Conservation (phyloP, 495 filamentous ascomycete genomes). For the Penicillium soppii region DNA sequence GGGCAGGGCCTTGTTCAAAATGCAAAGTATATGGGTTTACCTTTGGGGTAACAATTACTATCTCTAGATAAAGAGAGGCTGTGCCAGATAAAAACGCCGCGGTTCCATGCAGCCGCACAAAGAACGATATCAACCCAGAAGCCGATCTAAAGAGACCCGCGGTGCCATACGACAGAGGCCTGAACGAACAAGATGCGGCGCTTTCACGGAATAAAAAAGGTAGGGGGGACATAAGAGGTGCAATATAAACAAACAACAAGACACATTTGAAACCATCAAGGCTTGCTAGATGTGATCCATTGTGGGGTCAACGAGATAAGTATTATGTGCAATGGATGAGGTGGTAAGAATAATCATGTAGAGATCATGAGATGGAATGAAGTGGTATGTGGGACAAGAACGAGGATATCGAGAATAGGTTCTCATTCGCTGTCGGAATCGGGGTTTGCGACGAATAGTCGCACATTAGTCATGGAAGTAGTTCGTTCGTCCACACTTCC, state of each 20-base stretch:
- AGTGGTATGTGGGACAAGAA: constrained; percentile 12
- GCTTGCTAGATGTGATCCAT: constrained; percentile 7
- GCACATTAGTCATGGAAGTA: constrained; percentile 76
- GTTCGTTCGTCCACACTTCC: constrained; percentile 95
- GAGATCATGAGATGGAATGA: constrained; percentile 14
- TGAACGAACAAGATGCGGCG: constrained; percentile 11
- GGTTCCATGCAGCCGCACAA: not conserved
- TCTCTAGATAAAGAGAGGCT: not conserved
- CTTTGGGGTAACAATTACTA: not conserved
- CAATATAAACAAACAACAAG: constrained; percentile 19
- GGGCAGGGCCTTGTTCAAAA: not conserved
- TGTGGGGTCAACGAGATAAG: constrained; percentile 10
- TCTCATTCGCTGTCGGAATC: constrained; percentile 64
- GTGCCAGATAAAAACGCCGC: not conserved
- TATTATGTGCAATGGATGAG: constrained; percentile 29
- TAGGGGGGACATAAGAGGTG: constrained; percentile 1
- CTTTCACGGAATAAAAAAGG: not conserved
- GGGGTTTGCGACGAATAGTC: constrained; percentile 93
- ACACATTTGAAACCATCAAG: constrained; percentile 17
- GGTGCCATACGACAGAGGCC: constrained; percentile 1
- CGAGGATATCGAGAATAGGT: constrained; percentile 2
- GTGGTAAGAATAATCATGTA: constrained; percentile 9
- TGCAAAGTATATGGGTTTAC: not conserved
- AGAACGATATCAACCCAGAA: not conserved
- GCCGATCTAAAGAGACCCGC: constrained; percentile 1